Base-by-base conservation (phyloP, 2,329 filamentous ascomycete genomes). In the Verticillium isaacii region DNA sequence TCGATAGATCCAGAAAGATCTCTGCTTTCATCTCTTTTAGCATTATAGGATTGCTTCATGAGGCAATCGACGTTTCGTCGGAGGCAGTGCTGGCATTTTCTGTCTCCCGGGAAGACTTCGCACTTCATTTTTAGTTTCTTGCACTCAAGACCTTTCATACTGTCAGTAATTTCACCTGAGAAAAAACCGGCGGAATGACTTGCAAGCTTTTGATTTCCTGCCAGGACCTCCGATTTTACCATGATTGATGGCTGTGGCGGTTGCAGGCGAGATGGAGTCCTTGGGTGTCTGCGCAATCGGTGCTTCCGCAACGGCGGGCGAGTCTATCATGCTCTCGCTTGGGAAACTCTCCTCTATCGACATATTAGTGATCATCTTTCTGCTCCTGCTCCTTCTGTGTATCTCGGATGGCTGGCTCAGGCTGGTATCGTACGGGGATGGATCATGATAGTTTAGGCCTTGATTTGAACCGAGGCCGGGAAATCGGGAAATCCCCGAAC, bases 61-160 rank as follows among this genome's bases (percentile, higher is more conserved):
- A 39, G 41, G 14, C 52, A 62, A 15, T 32, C 19, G 32, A 62
- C 32, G 32, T 56, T 52, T 5, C 52, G 55, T 1, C 57, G 37
- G n/a, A 62, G 54, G n/a, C 61, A 62, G 2, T 60, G 54, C 5
- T 45, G 36, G 39, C 61, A 62, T 14, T 36, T 50, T 14, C 25
- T 56, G 1, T 62, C 57, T 8, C 61, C 61, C 1, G 58, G 61
- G 11, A 37, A 56, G 0, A 62, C 23, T 14, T 60, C 58, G 4
- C 61, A 62, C 25, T 54, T 62, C 25, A 60, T 60, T 58, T 62
- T 62, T 32, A 60, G 55, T 23, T 57, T 62, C 58, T 60, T 62
- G 32, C 61, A 62, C 5, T 62, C 61, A 11, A 37, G 17, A 32
- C 61, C 58, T 61, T 9, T 36, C 9, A 59, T 17, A n/a, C 4